Evolutionary conservation across 2,329 filamentous ascomycete species (phyloP).

Genomic region (Corinectria fuckeliana): DNA sequence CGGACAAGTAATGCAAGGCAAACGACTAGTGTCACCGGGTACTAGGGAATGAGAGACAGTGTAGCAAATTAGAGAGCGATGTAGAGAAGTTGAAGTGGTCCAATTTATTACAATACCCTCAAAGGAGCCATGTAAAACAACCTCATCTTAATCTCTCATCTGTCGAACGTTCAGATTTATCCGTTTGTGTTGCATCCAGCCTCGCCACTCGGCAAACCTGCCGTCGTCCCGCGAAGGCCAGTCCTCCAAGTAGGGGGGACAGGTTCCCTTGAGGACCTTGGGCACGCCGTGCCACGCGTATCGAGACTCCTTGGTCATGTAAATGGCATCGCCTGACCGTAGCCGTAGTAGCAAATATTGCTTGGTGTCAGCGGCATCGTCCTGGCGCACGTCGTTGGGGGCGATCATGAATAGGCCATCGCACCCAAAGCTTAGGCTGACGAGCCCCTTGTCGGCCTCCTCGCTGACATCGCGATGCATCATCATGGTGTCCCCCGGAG

Average conservation of each 20-base stretch:
- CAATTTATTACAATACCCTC: neutral
- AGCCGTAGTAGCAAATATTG: slow-evolving; percentile 69
- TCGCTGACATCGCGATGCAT: slow-evolving; percentile 95
- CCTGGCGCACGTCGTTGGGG: slow-evolving; percentile 52
- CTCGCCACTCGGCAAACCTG: slow-evolving; percentile 72
- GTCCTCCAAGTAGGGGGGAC: slow-evolving; percentile 73
- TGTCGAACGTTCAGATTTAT: slow-evolving; percentile 94
- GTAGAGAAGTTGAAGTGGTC: neutral
- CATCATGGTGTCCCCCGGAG: slow-evolving; percentile 87
- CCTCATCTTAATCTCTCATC: slow-evolving; percentile 68
- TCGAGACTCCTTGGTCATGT: slow-evolving; percentile 82
- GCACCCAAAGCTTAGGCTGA: slow-evolving; percentile 89
- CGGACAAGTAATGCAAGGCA: neutral
- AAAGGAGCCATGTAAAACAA: neutral
- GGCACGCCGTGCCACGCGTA: slow-evolving; percentile 97
- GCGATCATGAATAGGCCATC: slow-evolving; percentile 89
- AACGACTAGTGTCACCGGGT: neutral
- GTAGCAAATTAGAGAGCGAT: neutral
- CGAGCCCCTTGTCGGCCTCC: slow-evolving; percentile 75
- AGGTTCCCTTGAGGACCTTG: slow-evolving; percentile 80
- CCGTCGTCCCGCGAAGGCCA: slow-evolving; percentile 70
- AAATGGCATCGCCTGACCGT: slow-evolving; percentile 85
- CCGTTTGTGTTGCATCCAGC: slow-evolving; percentile 88
- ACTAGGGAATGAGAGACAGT: neutral
- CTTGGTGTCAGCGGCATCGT: slow-evolving; percentile 44